Base-by-base conservation (phyloP, 805 yeast species). In the Starmerella bombicola region DNA sequence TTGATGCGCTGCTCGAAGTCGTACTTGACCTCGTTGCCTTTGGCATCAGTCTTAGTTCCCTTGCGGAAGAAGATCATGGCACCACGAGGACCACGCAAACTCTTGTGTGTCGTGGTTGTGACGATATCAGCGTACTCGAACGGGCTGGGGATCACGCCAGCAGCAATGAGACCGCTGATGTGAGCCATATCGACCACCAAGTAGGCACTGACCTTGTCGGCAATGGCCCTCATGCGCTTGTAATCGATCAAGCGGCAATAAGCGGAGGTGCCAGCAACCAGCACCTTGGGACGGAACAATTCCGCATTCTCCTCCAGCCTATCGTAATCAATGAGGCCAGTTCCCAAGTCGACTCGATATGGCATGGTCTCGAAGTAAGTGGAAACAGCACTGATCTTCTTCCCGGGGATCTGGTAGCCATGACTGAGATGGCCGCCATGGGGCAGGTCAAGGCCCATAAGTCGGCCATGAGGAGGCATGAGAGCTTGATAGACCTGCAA, bases 401-500 rank as follows among this genome's bases (percentile, higher is more conserved):
- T 75, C 54, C 84, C 68, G 56, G 79, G 85, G 43, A 97, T 88
- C 65, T 91, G 97, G 69, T 91, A 91, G 54, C 98, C 98, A 66
- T 91, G 98, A 41, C 95, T 84, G 64, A 91, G 73, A 64, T 91
- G 98, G 56, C 98, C 98, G 58, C 98, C 98, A 58, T 91, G 97
- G 54, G 98, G 98, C 60, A 91, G 71, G 60, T 88, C 96, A 52
- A 91, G 74, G 55, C 98, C 98, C 98, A 91, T 91, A 55, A 91
- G 67, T 66, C 98, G 80, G 56, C 88, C 98, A 60, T 85, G 94
- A 46, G 91, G 93, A 58, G 81, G 82, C 80, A 91, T 75, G 52
- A 91, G 69, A 32, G 97, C 96, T 60, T 83, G 86, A 69, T 91
- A 91, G 35, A 86, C 97, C 62, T 91, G 88, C 63, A 91, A 73